Evolutionary conservation across 2,329 filamentous ascomycete genomes (phyloP).

Genomic region (Aspergillus pseudotamarii): DNA sequence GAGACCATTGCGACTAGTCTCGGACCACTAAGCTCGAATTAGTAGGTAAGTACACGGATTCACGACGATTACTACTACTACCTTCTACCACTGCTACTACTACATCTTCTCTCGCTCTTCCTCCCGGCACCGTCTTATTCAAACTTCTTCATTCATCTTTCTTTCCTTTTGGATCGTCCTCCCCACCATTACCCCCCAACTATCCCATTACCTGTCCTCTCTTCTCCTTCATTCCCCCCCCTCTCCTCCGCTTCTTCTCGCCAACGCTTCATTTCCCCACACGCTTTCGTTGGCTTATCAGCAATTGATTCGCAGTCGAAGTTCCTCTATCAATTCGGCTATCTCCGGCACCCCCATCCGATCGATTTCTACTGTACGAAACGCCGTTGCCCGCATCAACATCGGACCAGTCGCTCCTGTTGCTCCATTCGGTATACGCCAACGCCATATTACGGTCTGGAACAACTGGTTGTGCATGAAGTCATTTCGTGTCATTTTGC

Average conservation of each 20-base stretch:
- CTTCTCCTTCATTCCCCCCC: conserved; percentile 1
- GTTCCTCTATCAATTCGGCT: conserved; percentile 21
- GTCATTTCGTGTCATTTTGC: not conserved
- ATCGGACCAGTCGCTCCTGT: not conserved
- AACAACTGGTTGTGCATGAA: conserved; percentile 1
- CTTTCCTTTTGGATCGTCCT: conserved; percentile 9
- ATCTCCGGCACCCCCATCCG: conserved; percentile 30
- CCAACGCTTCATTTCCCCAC: not conserved
- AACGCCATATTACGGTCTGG: conserved; percentile 3
- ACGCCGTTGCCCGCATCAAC: conserved; percentile 16
- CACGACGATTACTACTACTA: not conserved
- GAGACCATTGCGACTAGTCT: not conserved
- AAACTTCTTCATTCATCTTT: conserved; percentile 1
- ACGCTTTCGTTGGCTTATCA: conserved; percentile 22
- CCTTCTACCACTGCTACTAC: not conserved
- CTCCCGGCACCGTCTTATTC: not conserved
- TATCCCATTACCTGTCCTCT: conserved; percentile 2
- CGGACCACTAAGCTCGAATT: not conserved
- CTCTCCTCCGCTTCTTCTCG: conserved; percentile 2
- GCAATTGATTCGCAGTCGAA: conserved; percentile 25
- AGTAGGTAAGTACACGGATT: conserved; percentile 5
- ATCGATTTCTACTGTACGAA: conserved; percentile 28
- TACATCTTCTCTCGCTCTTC: conserved; percentile 3
- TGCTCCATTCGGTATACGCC: not conserved
- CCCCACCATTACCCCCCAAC: not conserved